These are phyloP conservation scores for Ascocoryne sarcoides DNA, from an alignment of 2,329 filamentous ascomycete genomes.

Conservation along the genomic window DNA sequence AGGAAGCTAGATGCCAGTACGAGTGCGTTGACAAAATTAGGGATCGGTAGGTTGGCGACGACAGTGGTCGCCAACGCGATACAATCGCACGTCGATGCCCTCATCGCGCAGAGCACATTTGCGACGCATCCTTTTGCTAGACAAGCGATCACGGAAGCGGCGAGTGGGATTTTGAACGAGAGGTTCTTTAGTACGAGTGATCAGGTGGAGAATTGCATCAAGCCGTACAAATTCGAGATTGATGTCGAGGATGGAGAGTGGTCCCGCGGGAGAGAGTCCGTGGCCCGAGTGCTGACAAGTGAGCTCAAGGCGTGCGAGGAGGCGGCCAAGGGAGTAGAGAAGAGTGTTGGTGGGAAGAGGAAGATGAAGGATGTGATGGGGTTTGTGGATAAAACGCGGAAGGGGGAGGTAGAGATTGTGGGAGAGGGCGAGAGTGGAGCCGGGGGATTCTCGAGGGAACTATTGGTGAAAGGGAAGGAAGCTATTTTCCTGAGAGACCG, in stretches of 20 bases:
- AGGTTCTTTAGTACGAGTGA: constrained; percentile 95
- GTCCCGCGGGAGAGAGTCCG: constrained; percentile 75
- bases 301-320: constrained; percentile 79
- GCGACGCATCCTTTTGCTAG: constrained; percentile 83
- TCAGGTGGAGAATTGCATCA: constrained; percentile 97
- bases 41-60: constrained; percentile 85
- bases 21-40: constrained; percentile 84
- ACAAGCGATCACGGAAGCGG: constrained; percentile 86
- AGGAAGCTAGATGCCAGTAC: constrained; percentile 89
- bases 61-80: constrained; percentile 85
- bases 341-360: constrained; percentile 66
- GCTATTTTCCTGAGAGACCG: constrained; percentile 90
- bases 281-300: constrained; percentile 70
- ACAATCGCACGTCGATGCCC: constrained; percentile 69
- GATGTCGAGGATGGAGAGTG: constrained; percentile 90
- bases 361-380: constrained; percentile 83
- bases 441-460: constrained; percentile 82
- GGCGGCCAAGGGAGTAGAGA: constrained; percentile 68
- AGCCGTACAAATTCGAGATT: constrained; percentile 97
- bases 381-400: constrained; percentile 85
- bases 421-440: constrained; percentile 77
- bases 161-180: constrained; percentile 83
- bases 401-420: constrained; percentile 76
- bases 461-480: constrained; percentile 80
- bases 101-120: constrained; percentile 78